Evolutionary conservation across 1,284 basidiomycete species (phyloP).

Genomic region (Cryptococcus sp.): DNA sequence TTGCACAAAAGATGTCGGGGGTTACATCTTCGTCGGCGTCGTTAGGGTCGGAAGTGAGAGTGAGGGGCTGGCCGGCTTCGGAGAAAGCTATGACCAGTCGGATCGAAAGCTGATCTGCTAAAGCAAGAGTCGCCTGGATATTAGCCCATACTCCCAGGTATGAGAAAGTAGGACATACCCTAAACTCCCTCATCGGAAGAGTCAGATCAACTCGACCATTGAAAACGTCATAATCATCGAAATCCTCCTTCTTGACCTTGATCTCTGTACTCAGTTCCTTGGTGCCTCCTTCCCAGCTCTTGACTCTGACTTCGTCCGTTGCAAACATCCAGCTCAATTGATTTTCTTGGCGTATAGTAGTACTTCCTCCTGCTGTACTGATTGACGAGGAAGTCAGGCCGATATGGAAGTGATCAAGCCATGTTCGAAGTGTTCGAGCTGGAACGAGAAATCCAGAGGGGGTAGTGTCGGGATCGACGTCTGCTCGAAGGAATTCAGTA

Average conservation of each 20-base stretch:
- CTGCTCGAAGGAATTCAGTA: conserved; percentile 39
- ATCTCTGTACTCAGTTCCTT: conserved; percentile 40
- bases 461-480: conserved; percentile 39
- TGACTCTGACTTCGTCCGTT: conserved; percentile 34
- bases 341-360: conserved; percentile 20
- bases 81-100: conserved; percentile 41
- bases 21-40: conserved; percentile 23
- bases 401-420: conserved; percentile 46
- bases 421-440: conserved; percentile 39
- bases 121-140: conserved; percentile 36
- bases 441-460: conserved; percentile 39
- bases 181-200: conserved; percentile 47
- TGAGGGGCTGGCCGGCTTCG: conserved; percentile 41
- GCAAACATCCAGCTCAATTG: conserved; percentile 46
- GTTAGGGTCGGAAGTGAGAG: conserved; percentile 23
- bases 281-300: conserved; percentile 37
- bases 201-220: conserved; percentile 34
- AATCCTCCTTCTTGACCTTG: conserved; percentile 38
- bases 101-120: conserved; percentile 43
- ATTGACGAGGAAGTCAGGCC: conserved; percentile 13
- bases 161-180: conserved; percentile 25
- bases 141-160: conserved; percentile 1
- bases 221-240: conserved; percentile 37
- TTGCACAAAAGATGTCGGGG: conserved; percentile 37
- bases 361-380: conserved; percentile 5